Conservation (phyloP, 768 basidiomycete species). For the Macrolepiota dolichaula region DNA sequence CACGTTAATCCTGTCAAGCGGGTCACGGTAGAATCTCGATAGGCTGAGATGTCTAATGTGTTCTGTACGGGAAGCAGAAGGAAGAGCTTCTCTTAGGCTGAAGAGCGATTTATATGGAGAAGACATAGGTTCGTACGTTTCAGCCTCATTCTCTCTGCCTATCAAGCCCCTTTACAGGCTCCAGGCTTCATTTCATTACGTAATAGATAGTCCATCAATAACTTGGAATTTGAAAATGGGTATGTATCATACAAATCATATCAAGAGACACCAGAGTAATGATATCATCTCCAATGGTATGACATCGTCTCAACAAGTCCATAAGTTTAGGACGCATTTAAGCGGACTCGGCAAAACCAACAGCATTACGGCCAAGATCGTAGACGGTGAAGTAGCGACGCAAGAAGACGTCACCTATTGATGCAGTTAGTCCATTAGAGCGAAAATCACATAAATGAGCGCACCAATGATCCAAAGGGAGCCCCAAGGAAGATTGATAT, state of each 20-base stretch:
- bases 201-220: background rate
- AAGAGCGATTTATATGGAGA: conserved; percentile 8
- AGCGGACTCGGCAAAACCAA: conserved; percentile 68
- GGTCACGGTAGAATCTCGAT: conserved; percentile 21
- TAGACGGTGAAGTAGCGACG: conserved; percentile 93
- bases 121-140: background rate
- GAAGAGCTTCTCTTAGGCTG: conserved; percentile 9
- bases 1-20: conserved; percentile 67
- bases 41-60: conserved; percentile 24
- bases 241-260: background rate
- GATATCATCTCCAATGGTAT: background rate
- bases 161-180: too few species aligned
- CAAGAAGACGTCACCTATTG: conserved; percentile 81
- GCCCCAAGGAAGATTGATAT: conserved; percentile 79
- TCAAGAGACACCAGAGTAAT: background rate
- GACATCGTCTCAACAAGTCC: background rate
- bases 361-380: conserved; percentile 71
- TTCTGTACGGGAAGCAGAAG: conserved; percentile 21
- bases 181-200: background rate
- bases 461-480: conserved; percentile 89
- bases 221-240: background rate
- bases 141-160: background rate
- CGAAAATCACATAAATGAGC: conserved; percentile 15
- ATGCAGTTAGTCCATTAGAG: conserved; percentile 1
- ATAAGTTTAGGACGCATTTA: conserved; percentile 15